Conservation (phyloP, 2,329 filamentous ascomycete species). For the Hymenoscyphus scutula region DNA sequence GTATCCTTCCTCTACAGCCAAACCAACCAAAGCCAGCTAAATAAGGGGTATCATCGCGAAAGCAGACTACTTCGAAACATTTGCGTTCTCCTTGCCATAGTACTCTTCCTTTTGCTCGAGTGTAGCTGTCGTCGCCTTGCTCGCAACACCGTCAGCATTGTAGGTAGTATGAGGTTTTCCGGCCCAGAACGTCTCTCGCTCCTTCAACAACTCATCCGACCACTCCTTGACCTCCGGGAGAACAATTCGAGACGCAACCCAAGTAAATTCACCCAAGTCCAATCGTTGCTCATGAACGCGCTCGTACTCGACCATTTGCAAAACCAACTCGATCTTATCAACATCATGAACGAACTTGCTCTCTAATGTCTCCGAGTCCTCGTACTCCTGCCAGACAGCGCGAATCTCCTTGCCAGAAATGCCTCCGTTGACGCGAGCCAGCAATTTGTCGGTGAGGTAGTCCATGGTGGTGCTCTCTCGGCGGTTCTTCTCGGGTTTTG, state of each 20-base stretch:
- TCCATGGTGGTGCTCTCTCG: slow-evolving; percentile 90
- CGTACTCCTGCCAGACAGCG: slow-evolving; percentile 91
- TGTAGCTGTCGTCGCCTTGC: not conserved
- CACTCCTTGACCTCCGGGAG: slow-evolving; percentile 78
- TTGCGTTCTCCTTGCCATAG: slow-evolving; percentile 16
- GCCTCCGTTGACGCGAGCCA: slow-evolving; percentile 74
- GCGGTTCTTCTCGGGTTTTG: slow-evolving; percentile 84
- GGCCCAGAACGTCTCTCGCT: slow-evolving; percentile 74
- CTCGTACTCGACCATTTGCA: slow-evolving; percentile 98
- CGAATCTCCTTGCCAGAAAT: slow-evolving; percentile 67
- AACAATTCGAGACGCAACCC: slow-evolving; percentile 70
- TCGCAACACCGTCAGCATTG: slow-evolving; percentile 10
- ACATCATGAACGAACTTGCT: slow-evolving; percentile 92
- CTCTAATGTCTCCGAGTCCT: slow-evolving; percentile 80
- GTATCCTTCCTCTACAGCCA: not conserved
- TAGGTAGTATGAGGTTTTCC: slow-evolving; percentile 36
- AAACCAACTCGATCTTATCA: slow-evolving; percentile 91
- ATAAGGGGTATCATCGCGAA: slow-evolving; percentile 1
- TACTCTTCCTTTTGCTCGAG: slow-evolving; percentile 21
- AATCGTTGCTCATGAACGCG: slow-evolving; percentile 60
- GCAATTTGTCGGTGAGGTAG: slow-evolving; percentile 68
- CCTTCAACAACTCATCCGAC: slow-evolving; percentile 72
- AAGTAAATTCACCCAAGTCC: slow-evolving; percentile 83
- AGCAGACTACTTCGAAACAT: not conserved
- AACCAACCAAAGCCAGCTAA: slow-evolving; percentile 2